phyloP scores from a whole-genome alignment of 1,139 yeast species.

The Chernovozyma aurita region DNA sequence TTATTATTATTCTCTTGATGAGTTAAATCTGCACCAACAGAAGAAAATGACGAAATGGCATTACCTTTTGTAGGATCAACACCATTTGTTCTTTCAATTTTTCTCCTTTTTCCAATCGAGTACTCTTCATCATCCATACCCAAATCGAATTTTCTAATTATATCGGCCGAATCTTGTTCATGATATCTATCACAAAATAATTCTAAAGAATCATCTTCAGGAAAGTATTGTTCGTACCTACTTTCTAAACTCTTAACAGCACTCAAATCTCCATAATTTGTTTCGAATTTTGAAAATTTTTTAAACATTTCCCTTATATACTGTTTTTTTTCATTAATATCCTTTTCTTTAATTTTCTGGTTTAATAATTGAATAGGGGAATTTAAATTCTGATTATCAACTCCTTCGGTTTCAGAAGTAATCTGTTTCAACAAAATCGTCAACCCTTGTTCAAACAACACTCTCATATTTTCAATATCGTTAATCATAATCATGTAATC shows the following conservation, averaged over 20 bases:
- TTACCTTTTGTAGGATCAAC: slow-evolving; percentile 3
- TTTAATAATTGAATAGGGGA: slow-evolving; percentile 21
- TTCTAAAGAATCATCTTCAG: slow-evolving; percentile 47
- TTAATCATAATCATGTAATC: slow-evolving; percentile 67
- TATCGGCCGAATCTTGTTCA: slow-evolving; percentile 32
- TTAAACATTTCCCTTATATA: slow-evolving; percentile 23
- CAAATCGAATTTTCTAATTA: slow-evolving; percentile 41
- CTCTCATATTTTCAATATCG: slow-evolving; percentile 79
- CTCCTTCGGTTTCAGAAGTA: slow-evolving; percentile 17
- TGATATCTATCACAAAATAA: slow-evolving; percentile 45
- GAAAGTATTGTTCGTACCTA: slow-evolving; percentile 63
- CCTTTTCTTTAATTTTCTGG: slow-evolving; percentile 14
- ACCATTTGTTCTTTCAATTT: slow-evolving; percentile 7
- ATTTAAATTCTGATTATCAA: slow-evolving; percentile 15
- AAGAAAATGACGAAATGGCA: background rate
- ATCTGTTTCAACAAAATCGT: slow-evolving; percentile 37
- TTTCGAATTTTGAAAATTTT: slow-evolving; percentile 17
- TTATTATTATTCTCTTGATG: slow-evolving; percentile 6
- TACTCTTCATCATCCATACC: slow-evolving; percentile 20
- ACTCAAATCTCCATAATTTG: slow-evolving; percentile 58
- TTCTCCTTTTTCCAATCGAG: slow-evolving; percentile 14
- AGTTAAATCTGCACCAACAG: background rate
- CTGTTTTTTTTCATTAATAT: slow-evolving; percentile 20
- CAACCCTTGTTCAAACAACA: slow-evolving; percentile 62
- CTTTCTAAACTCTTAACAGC: slow-evolving; percentile 64